phyloP scores from a whole-genome alignment of 2,329 filamentous ascomycete species.

The Phialophora expanda region DNA sequence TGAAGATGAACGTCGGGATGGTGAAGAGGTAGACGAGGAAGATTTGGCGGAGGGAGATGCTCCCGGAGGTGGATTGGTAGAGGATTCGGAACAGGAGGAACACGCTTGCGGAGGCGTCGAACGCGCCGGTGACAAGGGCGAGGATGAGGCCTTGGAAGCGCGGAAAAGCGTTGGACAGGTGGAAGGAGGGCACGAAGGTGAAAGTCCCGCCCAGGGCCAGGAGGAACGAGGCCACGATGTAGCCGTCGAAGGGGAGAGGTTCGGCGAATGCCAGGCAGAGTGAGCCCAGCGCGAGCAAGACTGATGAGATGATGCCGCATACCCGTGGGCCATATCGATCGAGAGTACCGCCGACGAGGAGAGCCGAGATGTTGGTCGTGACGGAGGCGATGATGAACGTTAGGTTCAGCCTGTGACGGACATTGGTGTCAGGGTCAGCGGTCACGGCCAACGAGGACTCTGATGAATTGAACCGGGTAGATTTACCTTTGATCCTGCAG shows the following conservation, averaged over 20 bases:
- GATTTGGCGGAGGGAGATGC: constrained; percentile 63
- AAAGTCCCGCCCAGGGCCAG: constrained; percentile 79
- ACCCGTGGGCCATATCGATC: constrained; percentile 81
- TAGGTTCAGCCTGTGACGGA: constrained; percentile 66
- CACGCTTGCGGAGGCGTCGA: constrained; percentile 79
- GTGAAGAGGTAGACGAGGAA: constrained; percentile 70
- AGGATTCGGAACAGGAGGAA: constrained; percentile 76
- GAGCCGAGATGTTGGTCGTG: constrained; percentile 81
- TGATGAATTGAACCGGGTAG: neutral
- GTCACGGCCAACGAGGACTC: neutral
- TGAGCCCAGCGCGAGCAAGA: constrained; percentile 70
- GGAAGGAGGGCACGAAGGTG: constrained; percentile 80
- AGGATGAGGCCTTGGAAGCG: constrained; percentile 75
- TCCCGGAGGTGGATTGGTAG: constrained; percentile 62
- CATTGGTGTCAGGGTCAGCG: neutral
- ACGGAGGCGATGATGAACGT: constrained; percentile 93
- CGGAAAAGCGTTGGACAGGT: constrained; percentile 82
- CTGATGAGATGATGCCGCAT: constrained; percentile 71
- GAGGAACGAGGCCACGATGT: constrained; percentile 74
- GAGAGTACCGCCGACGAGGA: constrained; percentile 82
- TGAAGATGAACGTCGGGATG: constrained; percentile 69
- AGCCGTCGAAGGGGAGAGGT: constrained; percentile 71
- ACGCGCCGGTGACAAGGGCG: constrained; percentile 78
- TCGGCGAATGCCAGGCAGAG: constrained; percentile 73
- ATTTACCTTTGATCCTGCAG: constrained; percentile 60